Evolutionary conservation across 164 flowering plant genomes (phyloP), one percentile per base, ranked within the genome.

Genomic region (Malania oleifera): DNA sequence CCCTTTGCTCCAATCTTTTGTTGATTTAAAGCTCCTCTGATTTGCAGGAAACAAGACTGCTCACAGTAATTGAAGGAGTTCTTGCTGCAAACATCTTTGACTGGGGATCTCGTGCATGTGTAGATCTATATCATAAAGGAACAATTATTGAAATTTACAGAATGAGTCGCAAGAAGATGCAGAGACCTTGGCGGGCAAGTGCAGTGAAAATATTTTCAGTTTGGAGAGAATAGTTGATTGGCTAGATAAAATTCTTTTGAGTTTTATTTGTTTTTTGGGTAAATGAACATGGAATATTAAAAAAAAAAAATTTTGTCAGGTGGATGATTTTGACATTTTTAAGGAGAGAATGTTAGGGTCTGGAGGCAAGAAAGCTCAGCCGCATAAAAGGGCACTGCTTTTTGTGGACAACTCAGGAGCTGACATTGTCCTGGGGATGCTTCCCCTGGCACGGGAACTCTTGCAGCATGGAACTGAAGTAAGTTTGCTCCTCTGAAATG

Each of bases 21-120:
- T 48, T 52, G 23, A 54, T 62, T 40, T 54, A 18, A 51, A 39
- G 52, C 52, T 25, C 57, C 18, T 61, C 27, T 52, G 24, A 45
- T 63, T 61, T 74, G 51, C 77, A 95, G 99, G 99, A 91, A 64
- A 63, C 79, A 54, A 84, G 99, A 62, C 60, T 89, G 68, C 89
- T 82, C 62, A 80, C 82, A 12, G 76, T 95, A 38, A 80, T 95
- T 62, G 97, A 95, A 72, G 99, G 99, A 52, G 99, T 91, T 61
- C 96, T 95, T 64, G 99, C 99, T 67, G 99, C 99, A 69, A 95
- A 95, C 73, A 95, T 95, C 60, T 95, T 95, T 72, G 99, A 95
- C 57, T 95, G 99, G 99, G 99, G 99, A 67, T 86, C 99, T 8
- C 96, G 96, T 60, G 97, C 99, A 24, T 95, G 99, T 73, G 97